phyloP scores from a whole-genome alignment of 2,329 filamentous ascomycete species.

The Dactylellina sp. region DNA sequence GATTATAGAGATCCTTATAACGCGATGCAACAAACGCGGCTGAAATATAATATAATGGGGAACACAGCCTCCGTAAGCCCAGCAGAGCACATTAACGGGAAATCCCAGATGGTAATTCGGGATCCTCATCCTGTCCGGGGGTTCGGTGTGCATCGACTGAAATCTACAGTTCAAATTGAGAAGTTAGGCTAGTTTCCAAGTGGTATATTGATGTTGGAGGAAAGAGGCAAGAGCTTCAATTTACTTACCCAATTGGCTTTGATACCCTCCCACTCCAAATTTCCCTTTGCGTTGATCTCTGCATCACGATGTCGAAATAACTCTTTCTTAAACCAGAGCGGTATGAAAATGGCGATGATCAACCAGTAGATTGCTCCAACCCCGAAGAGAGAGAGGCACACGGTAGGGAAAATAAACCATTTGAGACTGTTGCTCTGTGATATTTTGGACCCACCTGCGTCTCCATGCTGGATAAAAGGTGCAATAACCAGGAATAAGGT shows the following conservation, averaged over 20 bases:
- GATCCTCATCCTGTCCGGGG: no score
- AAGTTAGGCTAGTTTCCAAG: no score
- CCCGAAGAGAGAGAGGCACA: conserved; percentile 50
- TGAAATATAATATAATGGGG: no score
- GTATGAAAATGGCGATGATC: conserved; percentile 32
- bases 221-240: neutral
- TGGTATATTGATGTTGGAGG: no score
- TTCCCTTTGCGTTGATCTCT: conserved; percentile 19
- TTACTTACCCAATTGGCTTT: conserved; percentile 25
- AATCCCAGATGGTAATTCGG: no score
- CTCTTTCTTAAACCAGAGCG: neutral
- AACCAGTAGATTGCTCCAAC: conserved; percentile 58
- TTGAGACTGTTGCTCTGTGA: conserved; percentile 15
- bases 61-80: no score
- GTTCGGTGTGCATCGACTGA: no score
- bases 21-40: no score
- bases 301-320: conserved; percentile 26
- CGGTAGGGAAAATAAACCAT: conserved; percentile 53
- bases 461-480: conserved; percentile 20
- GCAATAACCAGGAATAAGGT: conserved; percentile 55
- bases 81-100: no score
- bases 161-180: no score
- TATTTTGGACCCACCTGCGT: conserved; percentile 44
- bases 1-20: no score
- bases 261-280: conserved; percentile 37